Conservation (phyloP, 2,329 filamentous ascomycete genomes). For the Colletotrichum costaricense region DNA sequence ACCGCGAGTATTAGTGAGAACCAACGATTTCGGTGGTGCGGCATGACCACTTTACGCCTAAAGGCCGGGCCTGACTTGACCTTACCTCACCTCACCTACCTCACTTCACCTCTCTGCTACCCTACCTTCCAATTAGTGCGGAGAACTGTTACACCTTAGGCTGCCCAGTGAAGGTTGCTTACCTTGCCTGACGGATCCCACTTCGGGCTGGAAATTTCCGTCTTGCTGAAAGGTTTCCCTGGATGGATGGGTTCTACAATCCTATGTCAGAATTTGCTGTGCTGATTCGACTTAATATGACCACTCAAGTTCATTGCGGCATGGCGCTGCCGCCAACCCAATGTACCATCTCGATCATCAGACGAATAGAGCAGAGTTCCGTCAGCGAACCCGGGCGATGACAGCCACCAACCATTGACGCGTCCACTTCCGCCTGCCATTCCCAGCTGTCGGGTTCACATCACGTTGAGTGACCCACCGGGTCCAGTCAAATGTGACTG, state of each 20-base stretch:
- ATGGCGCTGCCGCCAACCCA: neutral
- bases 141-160: neutral
- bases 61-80: conserved; percentile 24
- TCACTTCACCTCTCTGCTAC: neutral
- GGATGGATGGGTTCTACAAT: too few relatives aligned
- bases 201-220: neutral
- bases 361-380: neutral
- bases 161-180: neutral
- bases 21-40: neutral
- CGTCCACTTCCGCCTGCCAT: neutral
- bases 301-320: neutral
- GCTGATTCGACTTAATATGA: neutral
- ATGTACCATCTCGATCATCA: neutral
- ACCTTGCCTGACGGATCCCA: neutral
- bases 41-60: conserved; percentile 17
- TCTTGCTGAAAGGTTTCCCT: neutral
- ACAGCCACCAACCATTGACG: neutral
- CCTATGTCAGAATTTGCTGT: neutral
- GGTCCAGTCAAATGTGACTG: neutral
- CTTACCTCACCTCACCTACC: conserved; percentile 15
- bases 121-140: neutral
- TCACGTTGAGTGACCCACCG: neutral
- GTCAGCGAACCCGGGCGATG: neutral
- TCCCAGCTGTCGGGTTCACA: conserved; percentile 11
- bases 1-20: conserved; percentile 1